Evolutionary conservation across 768 basidiomycete species (phyloP), one percentile per base, ranked within the genome.

Genomic region (Amanita polypyramis): DNA sequence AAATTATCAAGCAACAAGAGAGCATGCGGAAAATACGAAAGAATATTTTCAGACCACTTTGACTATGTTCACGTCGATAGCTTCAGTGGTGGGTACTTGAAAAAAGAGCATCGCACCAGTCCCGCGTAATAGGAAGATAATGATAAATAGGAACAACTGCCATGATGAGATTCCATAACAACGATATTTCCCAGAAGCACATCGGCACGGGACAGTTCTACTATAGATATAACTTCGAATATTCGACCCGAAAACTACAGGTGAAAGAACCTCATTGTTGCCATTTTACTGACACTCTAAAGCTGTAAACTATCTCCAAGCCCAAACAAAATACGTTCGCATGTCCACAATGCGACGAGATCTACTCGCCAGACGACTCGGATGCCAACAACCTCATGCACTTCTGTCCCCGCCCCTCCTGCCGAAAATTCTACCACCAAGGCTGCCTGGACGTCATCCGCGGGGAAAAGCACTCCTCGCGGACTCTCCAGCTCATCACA

Each of bases 331-430:
- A 63, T 0, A 43, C 55, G 0, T 40, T 44, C 10, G 64, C 70
- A 0, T 82, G 80, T 46, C 39, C 30, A 11, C 53, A 66, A 3
- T 82, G 80, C 60, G 52, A 52, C 10, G 35, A 58, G 2, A 70
- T 73, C 0, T 82, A 81, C 53, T 63, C 62, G 23, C 74, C 77
- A 0, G 65, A 72, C 42, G 54, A 63, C 35, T 19, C 56, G 34
- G 40, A 58, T 20, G 47, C 55, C 1, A 21, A 43, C 5, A 53
- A 56, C 4, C 33, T 74, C 5, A 76, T 76, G 62, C 76, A 81
- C 45, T 78, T 78, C 45, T 82, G 80, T 54, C 77, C 79, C 0
- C 70, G 74, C 0, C 74, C 72, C 0, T 46, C 52, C 0, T 82
- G 80, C 51, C 58, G 67, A 9, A 65, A 56, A 3, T 69, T 64